A percentile compares a stretch with the other conserved stretches of the same genome.
These are phyloP conservation scores for Teunomyces barrocoloradensis DNA, from an alignment of 805 yeast genomes.

Conservation along the genomic window DNA sequence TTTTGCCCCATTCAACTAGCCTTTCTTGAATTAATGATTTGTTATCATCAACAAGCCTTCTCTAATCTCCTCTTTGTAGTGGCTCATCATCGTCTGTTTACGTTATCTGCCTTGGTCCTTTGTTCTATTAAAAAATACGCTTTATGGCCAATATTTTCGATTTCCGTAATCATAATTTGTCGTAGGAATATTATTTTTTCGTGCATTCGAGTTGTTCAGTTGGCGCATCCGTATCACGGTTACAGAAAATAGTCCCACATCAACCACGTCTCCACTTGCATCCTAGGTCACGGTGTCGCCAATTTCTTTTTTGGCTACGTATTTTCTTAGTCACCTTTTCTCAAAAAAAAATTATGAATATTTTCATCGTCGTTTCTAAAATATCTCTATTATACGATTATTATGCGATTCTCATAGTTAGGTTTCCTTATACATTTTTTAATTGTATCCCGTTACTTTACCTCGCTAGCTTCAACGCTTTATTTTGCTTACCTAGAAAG, in stretches of 20 bases:
- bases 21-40: no score
- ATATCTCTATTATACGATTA: slow-evolving; percentile 4
- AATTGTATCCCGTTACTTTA: background rate
- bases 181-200: background rate
- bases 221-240: background rate
- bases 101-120: background rate
- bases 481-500: background rate
- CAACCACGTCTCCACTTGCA: background rate
- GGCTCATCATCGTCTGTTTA: background rate
- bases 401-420: background rate
- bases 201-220: background rate
- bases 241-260: slow-evolving; percentile 1
- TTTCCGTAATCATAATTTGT: background rate
- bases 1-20: no score
- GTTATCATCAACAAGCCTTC: no score
- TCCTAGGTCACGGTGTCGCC: background rate
- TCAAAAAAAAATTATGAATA: background rate
- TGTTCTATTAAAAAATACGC: background rate
- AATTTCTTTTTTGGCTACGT: background rate
- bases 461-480: background rate
- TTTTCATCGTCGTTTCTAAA: background rate
- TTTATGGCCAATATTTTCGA: background rate
- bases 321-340: slow-evolving; percentile 1
- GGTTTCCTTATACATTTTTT: background rate
- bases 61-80: background rate